These are phyloP conservation scores for Mortierella sp. DNA, from an alignment of 371 early-diverging fungal genomes.

Conservation along the genomic window DNA sequence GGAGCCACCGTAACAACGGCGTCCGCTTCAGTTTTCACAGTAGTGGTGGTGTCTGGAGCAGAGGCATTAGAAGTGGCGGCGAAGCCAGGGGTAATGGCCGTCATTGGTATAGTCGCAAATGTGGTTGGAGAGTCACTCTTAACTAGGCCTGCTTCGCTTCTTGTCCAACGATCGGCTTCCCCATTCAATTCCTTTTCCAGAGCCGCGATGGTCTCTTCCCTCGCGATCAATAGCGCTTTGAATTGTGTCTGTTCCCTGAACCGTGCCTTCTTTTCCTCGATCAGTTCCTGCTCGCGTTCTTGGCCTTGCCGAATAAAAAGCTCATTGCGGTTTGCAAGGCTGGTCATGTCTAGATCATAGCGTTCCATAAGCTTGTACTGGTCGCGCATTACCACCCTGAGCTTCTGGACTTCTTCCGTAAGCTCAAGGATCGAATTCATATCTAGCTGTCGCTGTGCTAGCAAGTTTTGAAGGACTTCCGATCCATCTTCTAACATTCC, in stretches of 20 bases:
- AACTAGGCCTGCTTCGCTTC: background rate
- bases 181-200: conserved; percentile 13
- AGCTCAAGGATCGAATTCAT: conserved; percentile 8
- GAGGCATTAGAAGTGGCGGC: background rate
- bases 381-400: conserved; percentile 9
- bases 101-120: background rate
- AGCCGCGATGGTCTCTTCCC: background rate
- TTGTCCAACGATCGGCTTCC: background rate
- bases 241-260: conserved; percentile 5
- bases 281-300: conserved; percentile 20
- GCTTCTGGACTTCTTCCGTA: background rate
- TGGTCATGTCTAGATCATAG: conserved; percentile 17
- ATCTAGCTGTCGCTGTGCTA: conserved; percentile 2
- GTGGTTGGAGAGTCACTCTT: background rate
- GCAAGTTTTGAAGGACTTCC: background rate
- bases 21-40: background rate
- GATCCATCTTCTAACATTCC: conserved; percentile 5
- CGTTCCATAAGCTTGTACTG: conserved; percentile 17
- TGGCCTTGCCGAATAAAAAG: conserved; percentile 16
- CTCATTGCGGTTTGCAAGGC: conserved; percentile 17
- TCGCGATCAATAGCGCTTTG: background rate
- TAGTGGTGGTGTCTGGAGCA: background rate
- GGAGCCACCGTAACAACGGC: background rate
- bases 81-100: background rate
- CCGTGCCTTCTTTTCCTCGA: conserved; percentile 8